These are phyloP conservation scores for Clarireedia homoeocarpa DNA, from an alignment of 2,329 filamentous ascomycete species.

Conservation along the genomic window DNA sequence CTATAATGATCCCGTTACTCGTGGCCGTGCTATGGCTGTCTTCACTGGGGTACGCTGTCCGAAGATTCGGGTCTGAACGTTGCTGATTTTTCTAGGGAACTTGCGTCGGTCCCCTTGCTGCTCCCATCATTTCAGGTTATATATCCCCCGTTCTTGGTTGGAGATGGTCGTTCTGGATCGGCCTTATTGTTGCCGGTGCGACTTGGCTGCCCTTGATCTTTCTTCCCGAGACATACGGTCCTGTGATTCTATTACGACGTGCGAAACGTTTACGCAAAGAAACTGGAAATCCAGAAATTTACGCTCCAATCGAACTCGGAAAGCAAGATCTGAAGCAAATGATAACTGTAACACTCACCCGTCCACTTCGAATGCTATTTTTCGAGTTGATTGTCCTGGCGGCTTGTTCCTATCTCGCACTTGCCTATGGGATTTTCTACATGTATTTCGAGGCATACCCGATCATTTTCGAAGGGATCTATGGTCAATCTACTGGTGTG, in stretches of 20 bases:
- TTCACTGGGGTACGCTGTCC: constrained; percentile 51
- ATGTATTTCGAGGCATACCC: constrained; percentile 60
- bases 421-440: constrained; percentile 56
- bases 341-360: constrained; percentile 49
- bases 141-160: constrained; percentile 47
- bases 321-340: constrained; percentile 42
- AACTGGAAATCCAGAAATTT: constrained; percentile 47
- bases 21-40: constrained; percentile 53
- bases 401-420: constrained; percentile 50
- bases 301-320: constrained; percentile 57
- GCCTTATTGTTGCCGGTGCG: constrained; percentile 53
- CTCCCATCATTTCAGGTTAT: constrained; percentile 53
- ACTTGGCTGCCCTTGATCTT: constrained; percentile 53
- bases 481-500: constrained; percentile 50
- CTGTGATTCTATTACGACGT: constrained; percentile 52
- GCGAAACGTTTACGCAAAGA: constrained; percentile 50
- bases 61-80: background rate
- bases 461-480: constrained; percentile 51
- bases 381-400: constrained; percentile 57
- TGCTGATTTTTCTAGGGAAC: constrained; percentile 39
- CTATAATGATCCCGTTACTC: constrained; percentile 45
- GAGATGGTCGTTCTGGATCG: constrained; percentile 58
- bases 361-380: constrained; percentile 50
- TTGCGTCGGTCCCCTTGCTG: constrained; percentile 54
- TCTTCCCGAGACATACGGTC: constrained; percentile 55